phyloP scores from a whole-genome alignment of 768 basidiomycete species.

The Mycena belliarum region DNA sequence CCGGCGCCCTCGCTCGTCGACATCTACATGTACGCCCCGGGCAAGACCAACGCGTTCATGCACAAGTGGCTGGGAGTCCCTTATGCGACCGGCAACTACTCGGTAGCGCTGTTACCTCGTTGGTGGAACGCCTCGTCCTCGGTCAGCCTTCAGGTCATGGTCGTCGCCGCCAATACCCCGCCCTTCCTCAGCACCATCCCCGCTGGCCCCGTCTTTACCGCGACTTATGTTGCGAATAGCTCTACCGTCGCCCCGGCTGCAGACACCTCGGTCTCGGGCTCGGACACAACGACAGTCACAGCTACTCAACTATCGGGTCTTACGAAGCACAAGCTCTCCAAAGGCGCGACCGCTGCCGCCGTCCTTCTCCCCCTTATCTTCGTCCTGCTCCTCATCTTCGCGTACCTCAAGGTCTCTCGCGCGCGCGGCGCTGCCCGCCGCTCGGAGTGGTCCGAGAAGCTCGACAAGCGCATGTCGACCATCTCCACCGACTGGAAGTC shows the following conservation, averaged over 20 bases:
- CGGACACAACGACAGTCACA: slow-evolving; percentile 41
- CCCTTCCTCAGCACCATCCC: slow-evolving; percentile 55
- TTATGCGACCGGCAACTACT: slow-evolving; percentile 49
- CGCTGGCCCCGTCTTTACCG: slow-evolving; percentile 70
- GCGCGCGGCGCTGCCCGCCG: slow-evolving; percentile 50
- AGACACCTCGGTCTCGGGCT: slow-evolving; percentile 35
- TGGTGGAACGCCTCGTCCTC: slow-evolving; percentile 62
- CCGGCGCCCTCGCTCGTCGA: slow-evolving; percentile 48
- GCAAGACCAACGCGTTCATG: slow-evolving; percentile 40
- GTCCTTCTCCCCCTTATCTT: slow-evolving; percentile 68
- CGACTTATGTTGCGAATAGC: slow-evolving; percentile 52
- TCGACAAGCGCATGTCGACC: slow-evolving; percentile 85
- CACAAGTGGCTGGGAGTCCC: slow-evolving; percentile 60
- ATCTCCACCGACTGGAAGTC: slow-evolving; percentile 79
- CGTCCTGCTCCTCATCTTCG: slow-evolving; percentile 40
- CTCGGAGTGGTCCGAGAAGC: slow-evolving; percentile 58
- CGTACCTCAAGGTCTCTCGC: slow-evolving; percentile 59
- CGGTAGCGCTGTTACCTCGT: slow-evolving; percentile 51
- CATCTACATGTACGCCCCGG: slow-evolving; percentile 67
- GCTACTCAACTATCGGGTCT: slow-evolving; percentile 24
- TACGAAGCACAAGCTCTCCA: slow-evolving; percentile 31
- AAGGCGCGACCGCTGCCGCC: slow-evolving; percentile 64
- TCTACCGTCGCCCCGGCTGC: slow-evolving; percentile 31
- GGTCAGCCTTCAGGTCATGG: slow-evolving; percentile 59
- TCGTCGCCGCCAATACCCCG: slow-evolving; percentile 51